phyloP scores from a whole-genome alignment of 2,329 filamentous ascomycete genomes.

The Colletotrichum sansevieriae region DNA sequence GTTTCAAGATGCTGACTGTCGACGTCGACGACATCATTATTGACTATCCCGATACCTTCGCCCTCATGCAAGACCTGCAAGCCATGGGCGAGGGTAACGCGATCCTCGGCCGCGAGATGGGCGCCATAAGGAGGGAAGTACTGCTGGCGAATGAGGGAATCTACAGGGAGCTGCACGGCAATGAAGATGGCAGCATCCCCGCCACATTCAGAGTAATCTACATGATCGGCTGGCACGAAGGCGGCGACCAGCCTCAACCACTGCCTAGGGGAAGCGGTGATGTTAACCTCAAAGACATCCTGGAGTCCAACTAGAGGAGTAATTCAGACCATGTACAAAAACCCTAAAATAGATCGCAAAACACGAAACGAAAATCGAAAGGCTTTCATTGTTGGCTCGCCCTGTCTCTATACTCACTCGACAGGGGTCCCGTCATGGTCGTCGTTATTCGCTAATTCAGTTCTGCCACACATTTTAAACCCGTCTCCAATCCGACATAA shows the following conservation, averaged over 20 bases:
- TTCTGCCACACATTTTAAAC: constrained; percentile 64
- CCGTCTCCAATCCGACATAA: constrained; percentile 96
- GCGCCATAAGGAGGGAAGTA: constrained; percentile 83
- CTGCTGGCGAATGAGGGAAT: constrained; percentile 89
- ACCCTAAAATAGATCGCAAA: constrained; percentile 23
- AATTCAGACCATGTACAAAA: not conserved
- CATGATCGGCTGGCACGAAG: constrained; percentile 99
- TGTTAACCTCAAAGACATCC: constrained; percentile 87
- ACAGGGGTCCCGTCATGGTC: constrained; percentile 23
- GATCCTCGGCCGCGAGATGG: constrained; percentile 85
- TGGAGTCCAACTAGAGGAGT: constrained; percentile 60
- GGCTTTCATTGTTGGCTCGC: constrained; percentile 37
- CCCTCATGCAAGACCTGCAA: constrained; percentile 93
- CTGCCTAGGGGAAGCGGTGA: constrained; percentile 86
- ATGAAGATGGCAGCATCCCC: constrained; percentile 80
- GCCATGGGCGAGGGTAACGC: constrained; percentile 97
- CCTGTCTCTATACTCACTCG: constrained; percentile 25
- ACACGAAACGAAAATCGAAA: constrained; percentile 36
- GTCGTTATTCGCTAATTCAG: constrained; percentile 23
- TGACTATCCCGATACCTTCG: constrained; percentile 90
- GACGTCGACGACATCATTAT: constrained; percentile 98
- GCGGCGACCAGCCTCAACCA: constrained; percentile 82
- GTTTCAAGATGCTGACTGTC: constrained; percentile 96
- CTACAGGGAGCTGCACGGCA: constrained; percentile 88
- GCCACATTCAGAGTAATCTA: constrained; percentile 96